These are phyloP conservation scores for Quambalaria eucalypti DNA, from an alignment of 1,284 basidiomycete genomes.

Conservation along the genomic window DNA sequence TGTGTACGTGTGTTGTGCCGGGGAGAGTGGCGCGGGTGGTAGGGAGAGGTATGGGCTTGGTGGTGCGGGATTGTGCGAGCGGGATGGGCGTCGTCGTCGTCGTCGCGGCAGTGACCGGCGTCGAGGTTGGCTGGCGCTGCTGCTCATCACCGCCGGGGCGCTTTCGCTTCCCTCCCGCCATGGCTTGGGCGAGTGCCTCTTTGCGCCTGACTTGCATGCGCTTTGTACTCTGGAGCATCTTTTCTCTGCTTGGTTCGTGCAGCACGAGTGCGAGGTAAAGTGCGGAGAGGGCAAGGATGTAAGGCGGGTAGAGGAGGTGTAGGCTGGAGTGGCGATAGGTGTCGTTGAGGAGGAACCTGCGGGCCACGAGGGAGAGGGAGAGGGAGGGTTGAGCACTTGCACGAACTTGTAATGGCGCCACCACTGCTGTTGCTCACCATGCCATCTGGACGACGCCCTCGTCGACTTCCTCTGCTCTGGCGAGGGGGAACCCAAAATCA, in stretches of 20 bases:
- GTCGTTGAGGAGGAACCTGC: constrained; percentile 86
- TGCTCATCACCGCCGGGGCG: too few species aligned
- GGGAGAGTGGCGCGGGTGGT: too few species aligned
- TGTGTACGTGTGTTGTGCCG: too few species aligned
- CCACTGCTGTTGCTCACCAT: constrained; percentile 47
- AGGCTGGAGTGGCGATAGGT: constrained; percentile 76
- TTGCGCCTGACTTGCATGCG: constrained; percentile 3
- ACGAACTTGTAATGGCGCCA: not conserved
- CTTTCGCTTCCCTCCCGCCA: too few species aligned
- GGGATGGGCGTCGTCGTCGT: too few species aligned
- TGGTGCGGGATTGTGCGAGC: too few species aligned
- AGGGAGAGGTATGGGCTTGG: too few species aligned
- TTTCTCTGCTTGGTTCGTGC: constrained; percentile 14
- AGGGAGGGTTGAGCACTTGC: not conserved
- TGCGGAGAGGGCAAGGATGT: constrained; percentile 81
- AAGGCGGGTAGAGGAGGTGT: constrained; percentile 82
- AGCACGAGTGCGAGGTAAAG: constrained; percentile 59
- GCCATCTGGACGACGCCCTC: constrained; percentile 51
- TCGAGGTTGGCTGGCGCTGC: too few species aligned
- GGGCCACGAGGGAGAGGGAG: not conserved
- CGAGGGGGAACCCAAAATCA: constrained; percentile 7
- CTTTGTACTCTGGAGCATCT: constrained; percentile 8
- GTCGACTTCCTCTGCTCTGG: constrained; percentile 49
- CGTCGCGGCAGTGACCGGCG: too few species aligned
- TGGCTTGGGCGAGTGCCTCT: too few species aligned